phyloP scores from a whole-genome alignment of 192 early-diverging fungal genomes.

The Dimargaris cristalligena region DNA sequence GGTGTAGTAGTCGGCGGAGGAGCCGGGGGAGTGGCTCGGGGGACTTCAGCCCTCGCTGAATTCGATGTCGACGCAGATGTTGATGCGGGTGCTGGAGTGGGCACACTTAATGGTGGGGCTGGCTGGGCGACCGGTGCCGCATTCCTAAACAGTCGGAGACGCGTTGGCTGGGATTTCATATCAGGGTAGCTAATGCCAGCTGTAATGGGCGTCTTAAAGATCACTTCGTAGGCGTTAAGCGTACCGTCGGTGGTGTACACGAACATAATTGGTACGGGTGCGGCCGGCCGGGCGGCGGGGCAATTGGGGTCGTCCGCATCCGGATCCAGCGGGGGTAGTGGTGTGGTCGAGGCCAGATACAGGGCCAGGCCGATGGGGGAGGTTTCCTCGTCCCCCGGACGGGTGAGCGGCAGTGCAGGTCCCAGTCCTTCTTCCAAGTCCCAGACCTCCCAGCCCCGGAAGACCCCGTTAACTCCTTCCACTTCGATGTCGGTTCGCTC shows the following conservation, averaged over 20 bases:
- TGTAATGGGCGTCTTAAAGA: background rate
- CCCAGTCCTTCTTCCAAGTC: background rate
- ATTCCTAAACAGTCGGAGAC: background rate
- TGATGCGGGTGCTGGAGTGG: background rate
- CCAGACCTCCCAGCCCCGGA: background rate
- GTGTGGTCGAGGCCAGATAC: background rate
- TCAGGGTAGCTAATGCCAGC: background rate
- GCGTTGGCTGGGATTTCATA: background rate
- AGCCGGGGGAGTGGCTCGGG: background rate
- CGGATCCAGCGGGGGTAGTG: background rate
- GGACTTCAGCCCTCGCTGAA: background rate
- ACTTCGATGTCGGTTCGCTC: background rate
- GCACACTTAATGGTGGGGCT: background rate
- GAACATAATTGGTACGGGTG: background rate
- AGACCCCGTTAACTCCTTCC: background rate
- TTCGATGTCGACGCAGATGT: background rate
- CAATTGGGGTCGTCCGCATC: background rate
- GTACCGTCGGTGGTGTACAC: conserved; percentile 10
- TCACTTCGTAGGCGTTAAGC: background rate
- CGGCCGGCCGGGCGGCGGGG: background rate
- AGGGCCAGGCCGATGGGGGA: conserved; percentile 3
- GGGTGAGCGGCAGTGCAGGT: background rate
- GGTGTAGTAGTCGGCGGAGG: background rate
- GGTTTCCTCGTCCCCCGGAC: background rate
- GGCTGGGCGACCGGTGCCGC: background rate